Percentiles rank a stretch among this genome's conserved stretches.
These are phyloP conservation scores for Closterium sp. DNA, from an alignment of 139 green algal genomes.

Conservation along the genomic window DNA sequence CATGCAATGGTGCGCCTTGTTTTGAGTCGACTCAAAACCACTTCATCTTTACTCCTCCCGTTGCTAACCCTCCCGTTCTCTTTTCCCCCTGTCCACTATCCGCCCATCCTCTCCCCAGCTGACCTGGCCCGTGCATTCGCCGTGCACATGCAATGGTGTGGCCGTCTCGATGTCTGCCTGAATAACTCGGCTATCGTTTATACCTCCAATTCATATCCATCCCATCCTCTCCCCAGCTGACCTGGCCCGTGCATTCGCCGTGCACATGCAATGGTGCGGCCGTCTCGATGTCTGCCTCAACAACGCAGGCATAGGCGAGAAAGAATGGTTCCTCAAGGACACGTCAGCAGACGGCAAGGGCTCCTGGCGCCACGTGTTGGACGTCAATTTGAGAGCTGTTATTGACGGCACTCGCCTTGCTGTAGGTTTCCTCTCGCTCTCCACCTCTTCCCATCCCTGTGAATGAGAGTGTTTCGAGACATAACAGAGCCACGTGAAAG, in stretches of 20 bases:
- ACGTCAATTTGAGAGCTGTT: too few relatives aligned
- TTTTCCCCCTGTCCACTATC: too few relatives aligned
- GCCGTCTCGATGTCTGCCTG: constrained; percentile 45
- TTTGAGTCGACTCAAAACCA: too few relatives aligned
- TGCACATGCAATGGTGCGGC: constrained; percentile 8
- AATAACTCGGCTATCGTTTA: constrained; percentile 46
- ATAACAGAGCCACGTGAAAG: too few relatives aligned
- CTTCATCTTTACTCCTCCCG: too few relatives aligned
- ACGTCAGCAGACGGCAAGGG: not conserved
- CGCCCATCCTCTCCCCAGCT: not conserved
- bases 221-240: not conserved
- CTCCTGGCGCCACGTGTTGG: constrained; percentile 22
- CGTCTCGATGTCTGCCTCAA: constrained; percentile 51
- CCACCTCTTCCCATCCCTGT: too few relatives aligned
- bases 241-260: not conserved
- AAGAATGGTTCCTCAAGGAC: constrained; percentile 14
- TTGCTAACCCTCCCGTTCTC: too few relatives aligned
- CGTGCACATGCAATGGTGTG: constrained; percentile 1
- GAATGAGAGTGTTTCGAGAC: too few relatives aligned
- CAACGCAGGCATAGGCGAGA: constrained; percentile 55
- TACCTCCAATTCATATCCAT: not conserved
- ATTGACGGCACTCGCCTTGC: constrained; percentile 50
- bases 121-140: not conserved
- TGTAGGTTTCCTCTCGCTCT: too few relatives aligned
- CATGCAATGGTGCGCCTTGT: constrained; percentile 21